Conservation (phyloP, 192 early-diverging fungal species). For the Rhizoclosmatium globosum region DNA sequence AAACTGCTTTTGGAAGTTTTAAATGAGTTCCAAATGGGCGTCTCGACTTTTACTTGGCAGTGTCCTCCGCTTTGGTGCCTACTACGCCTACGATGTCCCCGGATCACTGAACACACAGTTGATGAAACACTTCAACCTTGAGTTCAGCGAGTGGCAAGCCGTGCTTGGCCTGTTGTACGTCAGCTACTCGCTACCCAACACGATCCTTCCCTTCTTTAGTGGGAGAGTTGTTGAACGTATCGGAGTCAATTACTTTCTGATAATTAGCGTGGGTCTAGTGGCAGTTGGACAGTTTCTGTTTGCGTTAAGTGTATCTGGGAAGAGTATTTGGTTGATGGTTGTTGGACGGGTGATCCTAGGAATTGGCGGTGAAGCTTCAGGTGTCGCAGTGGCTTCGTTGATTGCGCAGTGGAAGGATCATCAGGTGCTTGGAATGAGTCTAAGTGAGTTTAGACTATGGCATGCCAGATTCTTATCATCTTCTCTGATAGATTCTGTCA, state of each 20-base stretch:
- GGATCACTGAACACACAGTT: conserved; percentile 29
- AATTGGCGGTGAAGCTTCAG: conserved; percentile 57
- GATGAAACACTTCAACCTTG: conserved; percentile 4
- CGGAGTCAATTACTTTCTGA: conserved; percentile 36
- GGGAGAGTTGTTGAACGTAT: conserved; percentile 63
- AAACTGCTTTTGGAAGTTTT: too few relatives aligned
- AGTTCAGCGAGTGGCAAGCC: conserved; percentile 44
- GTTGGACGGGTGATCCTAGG: conserved; percentile 51
- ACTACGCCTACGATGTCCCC: conserved; percentile 26
- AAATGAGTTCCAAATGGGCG: too few relatives aligned
- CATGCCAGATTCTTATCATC: conserved; percentile 53
- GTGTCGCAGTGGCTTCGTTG: conserved; percentile 54
- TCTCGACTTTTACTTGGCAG: neutral
- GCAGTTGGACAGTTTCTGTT: conserved; percentile 32
- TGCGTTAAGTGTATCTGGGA: conserved; percentile 25
- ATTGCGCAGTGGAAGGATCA: conserved; percentile 57
- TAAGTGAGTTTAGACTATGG: neutral
- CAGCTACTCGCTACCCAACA: conserved; percentile 70
- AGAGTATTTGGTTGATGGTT: conserved; percentile 23
- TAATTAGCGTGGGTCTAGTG: neutral
- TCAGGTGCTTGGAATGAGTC: conserved; percentile 12
- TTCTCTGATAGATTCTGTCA: conserved; percentile 46
- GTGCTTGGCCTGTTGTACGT: conserved; percentile 65
- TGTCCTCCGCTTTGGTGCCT: conserved; percentile 18
- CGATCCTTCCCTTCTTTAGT: conserved; percentile 66